Evolutionary conservation across 768 basidiomycete genomes (phyloP), one percentile per base, ranked within the genome.

Genomic region (Boletus rex-veris): DNA sequence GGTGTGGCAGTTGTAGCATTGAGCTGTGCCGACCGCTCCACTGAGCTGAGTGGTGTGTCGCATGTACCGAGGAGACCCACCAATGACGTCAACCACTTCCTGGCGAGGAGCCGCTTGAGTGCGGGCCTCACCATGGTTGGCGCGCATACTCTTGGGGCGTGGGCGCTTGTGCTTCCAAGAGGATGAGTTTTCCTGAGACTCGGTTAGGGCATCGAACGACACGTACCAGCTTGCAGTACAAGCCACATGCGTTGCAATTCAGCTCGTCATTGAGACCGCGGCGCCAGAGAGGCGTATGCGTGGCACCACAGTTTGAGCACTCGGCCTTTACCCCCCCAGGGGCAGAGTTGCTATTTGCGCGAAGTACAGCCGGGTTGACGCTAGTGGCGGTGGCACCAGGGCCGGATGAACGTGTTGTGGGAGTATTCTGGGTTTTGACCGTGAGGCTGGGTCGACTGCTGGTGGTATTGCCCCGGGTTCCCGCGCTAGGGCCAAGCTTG

Each of bases 1-100:
- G 21, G 91, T 92, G 64, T 91, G 87, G 74, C 90, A 92, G 64
- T 92, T 92, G 72, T 86, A 90, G 74, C 90, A 93, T 75, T 91
- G 89, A 3, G 90, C 90, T 79, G 77, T 58, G 44, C 71, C 68
- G 50, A 58, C 59, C 60, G 55, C 55, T 42, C 66, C 62, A 39
- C 63, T 70, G 60, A 69, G 63, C 59, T 66, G 61, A 49, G 59
- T 60, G 51, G 58, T 58, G 61, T 65, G 53, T 58, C 59, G 64
- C 60, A 67, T 63, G 65, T 59, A 60, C 59, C 64, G 59, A 57
- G 58, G 64, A 61, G 69, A 76, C 80, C 68, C 71, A 85, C 86
- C 82, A 69, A 84, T 84, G 61, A 88, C 81, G 70, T 90, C 89
- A 58, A 84, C 80, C 48, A 84, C 76, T 67, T 88, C 88, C 63